Evolutionary conservation across 352 stramenopile genomes (phyloP).

Genomic region (Phytopythium boreale): DNA sequence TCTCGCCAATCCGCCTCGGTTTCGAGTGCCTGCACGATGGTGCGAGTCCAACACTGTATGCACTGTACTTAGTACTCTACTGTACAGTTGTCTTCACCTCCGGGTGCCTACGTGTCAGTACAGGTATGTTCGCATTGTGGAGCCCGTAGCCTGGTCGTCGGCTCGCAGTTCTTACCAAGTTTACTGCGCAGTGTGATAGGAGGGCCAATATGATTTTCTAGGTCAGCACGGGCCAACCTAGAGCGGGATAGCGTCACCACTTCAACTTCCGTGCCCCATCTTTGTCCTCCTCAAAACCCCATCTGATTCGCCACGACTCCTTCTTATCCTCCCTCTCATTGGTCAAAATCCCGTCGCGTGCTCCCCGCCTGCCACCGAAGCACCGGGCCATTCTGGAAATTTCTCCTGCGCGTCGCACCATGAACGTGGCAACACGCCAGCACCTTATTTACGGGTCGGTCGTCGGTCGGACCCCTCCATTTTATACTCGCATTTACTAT

Average conservation of each 20-base stretch:
- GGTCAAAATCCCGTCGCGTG: background rate
- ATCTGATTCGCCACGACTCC: background rate
- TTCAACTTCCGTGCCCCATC: background rate
- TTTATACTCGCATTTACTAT: background rate
- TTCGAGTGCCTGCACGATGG: too few species aligned
- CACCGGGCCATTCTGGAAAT: slow-evolving; percentile 6
- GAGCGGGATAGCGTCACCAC: background rate
- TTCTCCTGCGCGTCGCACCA: slow-evolving; percentile 5
- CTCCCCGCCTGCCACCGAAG: background rate
- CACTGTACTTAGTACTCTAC: too few species aligned
- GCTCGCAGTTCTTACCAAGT: too few species aligned
- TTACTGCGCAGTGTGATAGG: too few species aligned
- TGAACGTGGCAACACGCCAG: background rate
- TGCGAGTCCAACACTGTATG: too few species aligned
- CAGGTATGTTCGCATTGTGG: too few species aligned
- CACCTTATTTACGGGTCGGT: background rate
- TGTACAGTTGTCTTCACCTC: too few species aligned
- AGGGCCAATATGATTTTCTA: too few species aligned
- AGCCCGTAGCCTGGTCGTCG: too few species aligned
- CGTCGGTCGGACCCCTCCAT: background rate
- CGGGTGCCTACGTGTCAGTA: too few species aligned
- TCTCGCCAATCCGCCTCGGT: too few species aligned
- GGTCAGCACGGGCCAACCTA: too few species aligned
- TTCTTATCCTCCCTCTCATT: background rate
- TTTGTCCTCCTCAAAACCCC: background rate